Evolutionary conservation across 176 grass and related monocot genomes (phyloP).

Genomic region (Musa itinerans): DNA sequence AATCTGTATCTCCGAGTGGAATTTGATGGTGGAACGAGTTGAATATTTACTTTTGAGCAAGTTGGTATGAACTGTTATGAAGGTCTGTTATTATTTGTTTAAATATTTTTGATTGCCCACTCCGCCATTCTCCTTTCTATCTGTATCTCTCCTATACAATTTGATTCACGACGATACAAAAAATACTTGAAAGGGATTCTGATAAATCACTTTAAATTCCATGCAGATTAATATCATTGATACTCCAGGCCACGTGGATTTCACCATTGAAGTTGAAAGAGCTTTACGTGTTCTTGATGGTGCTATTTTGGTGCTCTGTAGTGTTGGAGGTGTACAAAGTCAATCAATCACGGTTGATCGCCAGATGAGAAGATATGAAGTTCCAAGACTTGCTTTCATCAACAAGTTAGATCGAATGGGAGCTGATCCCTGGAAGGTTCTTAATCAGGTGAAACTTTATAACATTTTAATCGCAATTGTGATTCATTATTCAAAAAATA

Average conservation of each 20-base stretch:
- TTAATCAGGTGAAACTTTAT: slow-evolving; percentile 54
- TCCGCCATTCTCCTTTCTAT: too few species aligned
- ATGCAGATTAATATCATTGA: slow-evolving; percentile 98
- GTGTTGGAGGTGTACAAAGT: slow-evolving; percentile 97
- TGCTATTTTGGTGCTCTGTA: slow-evolving; percentile 95
- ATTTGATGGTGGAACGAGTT: not conserved
- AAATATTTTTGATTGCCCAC: too few species aligned
- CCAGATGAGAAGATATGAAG: slow-evolving; percentile 94
- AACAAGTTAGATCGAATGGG: slow-evolving; percentile 98
- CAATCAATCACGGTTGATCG: slow-evolving; percentile 98
- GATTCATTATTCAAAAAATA: not conserved
- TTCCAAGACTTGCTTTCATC: slow-evolving; percentile 92
- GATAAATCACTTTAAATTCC: not conserved
- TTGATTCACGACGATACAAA: not conserved
- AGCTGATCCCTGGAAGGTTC: slow-evolving; percentile 97
- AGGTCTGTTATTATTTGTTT: too few species aligned
- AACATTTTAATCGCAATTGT: not conserved
- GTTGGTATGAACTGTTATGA: not conserved
- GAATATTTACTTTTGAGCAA: not conserved
- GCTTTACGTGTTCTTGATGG: slow-evolving; percentile 95
- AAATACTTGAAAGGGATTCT: not conserved
- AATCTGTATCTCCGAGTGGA: not conserved
- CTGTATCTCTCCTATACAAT: too few species aligned
- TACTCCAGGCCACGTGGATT: slow-evolving; percentile 96
- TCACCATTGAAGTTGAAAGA: slow-evolving; percentile 99